These are phyloP conservation scores for Setaria viridis DNA, from an alignment of 202 grass and related monocot species.

Conservation along the genomic window DNA sequence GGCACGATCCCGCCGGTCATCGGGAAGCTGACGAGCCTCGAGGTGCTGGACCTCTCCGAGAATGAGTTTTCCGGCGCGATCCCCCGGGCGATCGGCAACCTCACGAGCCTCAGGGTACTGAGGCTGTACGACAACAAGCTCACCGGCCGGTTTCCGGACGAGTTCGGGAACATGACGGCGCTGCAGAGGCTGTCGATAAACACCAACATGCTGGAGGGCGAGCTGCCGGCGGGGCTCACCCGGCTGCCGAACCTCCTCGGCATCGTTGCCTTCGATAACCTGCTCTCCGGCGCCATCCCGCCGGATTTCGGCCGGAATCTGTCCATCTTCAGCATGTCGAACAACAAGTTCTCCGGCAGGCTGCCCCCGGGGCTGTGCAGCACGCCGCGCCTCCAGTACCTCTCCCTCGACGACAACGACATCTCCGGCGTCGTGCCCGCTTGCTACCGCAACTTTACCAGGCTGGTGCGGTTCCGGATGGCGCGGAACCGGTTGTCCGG, in stretches of 20 bases:
- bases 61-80: slow-evolving; percentile 56
- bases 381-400: slow-evolving; percentile 23
- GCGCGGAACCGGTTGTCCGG: slow-evolving; percentile 61
- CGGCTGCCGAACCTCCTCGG: slow-evolving; percentile 49
- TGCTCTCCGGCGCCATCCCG: slow-evolving; percentile 57
- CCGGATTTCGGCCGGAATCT: slow-evolving; percentile 53
- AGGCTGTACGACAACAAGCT: slow-evolving; percentile 68
- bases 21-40: slow-evolving; percentile 52
- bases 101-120: slow-evolving; percentile 47
- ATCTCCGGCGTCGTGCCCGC: slow-evolving; percentile 60
- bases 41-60: slow-evolving; percentile 52
- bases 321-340: slow-evolving; percentile 40
- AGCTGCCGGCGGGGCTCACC: slow-evolving; percentile 57
- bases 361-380: slow-evolving; percentile 68
- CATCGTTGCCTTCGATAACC: slow-evolving; percentile 59
- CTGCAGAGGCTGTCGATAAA: slow-evolving; percentile 49
- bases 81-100: slow-evolving; percentile 62
- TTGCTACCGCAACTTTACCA: slow-evolving; percentile 58
- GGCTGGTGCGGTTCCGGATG: slow-evolving; percentile 47
- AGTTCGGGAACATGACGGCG: slow-evolving; percentile 66
- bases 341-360: slow-evolving; percentile 61
- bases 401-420: slow-evolving; percentile 46
- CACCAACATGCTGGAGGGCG: slow-evolving; percentile 68
- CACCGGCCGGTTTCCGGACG: slow-evolving; percentile 58
- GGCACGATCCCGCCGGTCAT: slow-evolving; percentile 63